Evolutionary conservation across 2,329 filamentous ascomycete genomes (phyloP).

Genomic region (Xylaria sp.): DNA sequence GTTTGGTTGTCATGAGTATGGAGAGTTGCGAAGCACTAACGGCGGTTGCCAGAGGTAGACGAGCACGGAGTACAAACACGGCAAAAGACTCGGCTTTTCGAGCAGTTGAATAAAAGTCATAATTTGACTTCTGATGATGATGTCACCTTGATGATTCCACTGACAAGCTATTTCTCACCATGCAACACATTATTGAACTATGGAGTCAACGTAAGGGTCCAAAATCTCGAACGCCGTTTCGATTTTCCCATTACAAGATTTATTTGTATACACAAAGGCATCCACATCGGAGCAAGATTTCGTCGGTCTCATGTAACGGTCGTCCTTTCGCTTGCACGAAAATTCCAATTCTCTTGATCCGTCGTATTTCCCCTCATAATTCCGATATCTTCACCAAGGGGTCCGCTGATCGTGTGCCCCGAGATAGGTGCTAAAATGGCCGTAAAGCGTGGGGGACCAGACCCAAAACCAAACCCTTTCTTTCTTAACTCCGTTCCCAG

Average conservation of each 20-base stretch:
- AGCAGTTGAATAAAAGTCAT: background rate
- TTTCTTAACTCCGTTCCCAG: slow-evolving; percentile 46
- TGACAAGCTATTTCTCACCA: background rate
- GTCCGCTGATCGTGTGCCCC: background rate
- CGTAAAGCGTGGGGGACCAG: slow-evolving; percentile 22
- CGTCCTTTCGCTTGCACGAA: slow-evolving; percentile 36
- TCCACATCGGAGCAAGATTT: slow-evolving; percentile 29
- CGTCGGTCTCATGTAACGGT: slow-evolving; percentile 27
- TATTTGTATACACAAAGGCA: slow-evolving; percentile 29
- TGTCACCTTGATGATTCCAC: background rate
- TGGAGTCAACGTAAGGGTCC: background rate
- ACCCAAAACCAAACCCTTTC: slow-evolving; percentile 38
- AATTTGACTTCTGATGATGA: background rate
- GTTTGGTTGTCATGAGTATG: background rate
- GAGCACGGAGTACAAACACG: too few species aligned
- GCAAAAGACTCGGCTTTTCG: background rate
- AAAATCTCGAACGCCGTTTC: slow-evolving; percentile 24
- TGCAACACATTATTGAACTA: slow-evolving; percentile 14
- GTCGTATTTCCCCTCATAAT: slow-evolving; percentile 29
- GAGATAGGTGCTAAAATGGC: slow-evolving; percentile 9
- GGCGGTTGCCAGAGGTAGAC: too few species aligned
- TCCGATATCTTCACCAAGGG: slow-evolving; percentile 16
- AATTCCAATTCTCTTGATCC: slow-evolving; percentile 24
- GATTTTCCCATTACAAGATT: slow-evolving; percentile 32
- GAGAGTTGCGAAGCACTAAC: background rate